These are phyloP conservation scores for Metschnikowia bowlesiae DNA, from an alignment of 805 yeast species.

Conservation along the genomic window DNA sequence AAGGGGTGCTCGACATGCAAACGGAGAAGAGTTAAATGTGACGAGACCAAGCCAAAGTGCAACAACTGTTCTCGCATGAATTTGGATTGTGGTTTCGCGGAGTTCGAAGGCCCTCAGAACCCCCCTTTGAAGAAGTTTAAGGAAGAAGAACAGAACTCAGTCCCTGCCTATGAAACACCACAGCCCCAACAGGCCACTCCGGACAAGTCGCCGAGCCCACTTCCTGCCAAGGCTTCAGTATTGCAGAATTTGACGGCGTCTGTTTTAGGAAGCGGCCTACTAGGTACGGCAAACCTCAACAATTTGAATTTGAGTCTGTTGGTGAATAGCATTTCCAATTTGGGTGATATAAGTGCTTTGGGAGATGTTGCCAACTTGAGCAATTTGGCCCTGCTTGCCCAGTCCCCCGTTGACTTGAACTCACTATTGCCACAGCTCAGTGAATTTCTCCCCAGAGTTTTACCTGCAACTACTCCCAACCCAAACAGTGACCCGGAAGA, in stretches of 20 bases:
- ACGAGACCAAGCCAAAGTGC: conserved; percentile 78
- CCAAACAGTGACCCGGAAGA: neutral
- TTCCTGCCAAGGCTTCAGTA: neutral
- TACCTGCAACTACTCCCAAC: neutral
- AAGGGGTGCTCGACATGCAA: conserved; percentile 90
- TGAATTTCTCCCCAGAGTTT: neutral
- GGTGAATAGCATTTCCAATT: conserved; percentile 35
- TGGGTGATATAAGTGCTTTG: conserved; percentile 32
- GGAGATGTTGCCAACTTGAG: conserved; percentile 37
- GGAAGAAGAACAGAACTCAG: neutral
- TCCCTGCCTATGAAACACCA: conserved; percentile 8
- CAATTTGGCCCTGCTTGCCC: conserved; percentile 41
- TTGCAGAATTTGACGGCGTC: conserved; percentile 6
- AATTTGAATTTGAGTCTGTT: conserved; percentile 40
- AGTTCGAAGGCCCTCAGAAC: conserved; percentile 14
- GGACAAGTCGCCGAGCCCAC: conserved; percentile 21
- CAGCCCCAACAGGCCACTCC: conserved; percentile 24
- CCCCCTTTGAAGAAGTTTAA: conserved; percentile 6
- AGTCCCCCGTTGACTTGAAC: conserved; percentile 37
- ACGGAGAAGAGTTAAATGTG: conserved; percentile 87
- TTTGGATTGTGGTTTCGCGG: conserved; percentile 63
- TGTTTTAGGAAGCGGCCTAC: conserved; percentile 13
- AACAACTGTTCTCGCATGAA: conserved; percentile 75
- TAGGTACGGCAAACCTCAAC: conserved; percentile 35
- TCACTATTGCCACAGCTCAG: conserved; percentile 26